Conservation (phyloP, 2,329 filamentous ascomycete genomes). For the Raffaelea albimanens region DNA sequence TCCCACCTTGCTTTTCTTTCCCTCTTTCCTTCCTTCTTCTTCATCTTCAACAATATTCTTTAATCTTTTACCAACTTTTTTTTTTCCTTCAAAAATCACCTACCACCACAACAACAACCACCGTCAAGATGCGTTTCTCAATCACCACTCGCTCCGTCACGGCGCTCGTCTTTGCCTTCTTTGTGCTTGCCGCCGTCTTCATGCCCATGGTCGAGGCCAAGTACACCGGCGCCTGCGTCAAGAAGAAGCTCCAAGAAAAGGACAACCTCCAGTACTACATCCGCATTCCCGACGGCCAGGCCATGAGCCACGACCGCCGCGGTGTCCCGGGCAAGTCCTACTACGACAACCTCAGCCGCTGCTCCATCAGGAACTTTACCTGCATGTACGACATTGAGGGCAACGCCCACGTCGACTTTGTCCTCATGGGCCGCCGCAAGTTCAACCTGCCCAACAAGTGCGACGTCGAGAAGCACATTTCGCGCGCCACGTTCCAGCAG, state of each 20-base stretch:
- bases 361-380: not conserved
- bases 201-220: not conserved
- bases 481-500: not conserved
- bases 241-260: not conserved
- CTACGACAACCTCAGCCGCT: not conserved
- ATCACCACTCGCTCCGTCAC: too few relatives aligned
- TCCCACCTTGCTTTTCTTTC: too few relatives aligned
- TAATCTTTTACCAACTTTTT: too few relatives aligned
- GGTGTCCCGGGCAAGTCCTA: not conserved
- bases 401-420: conserved; percentile 6
- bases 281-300: not conserved
- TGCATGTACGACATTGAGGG: conserved; percentile 2
- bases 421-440: not conserved
- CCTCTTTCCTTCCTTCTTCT: too few relatives aligned
- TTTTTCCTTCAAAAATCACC: too few relatives aligned
- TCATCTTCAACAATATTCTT: too few relatives aligned
- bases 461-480: not conserved
- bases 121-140: too few relatives aligned
- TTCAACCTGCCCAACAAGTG: not conserved
- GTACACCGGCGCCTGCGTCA: conserved; percentile 2
- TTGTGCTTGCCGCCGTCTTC: not conserved
- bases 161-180: not conserved
- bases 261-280: not conserved
- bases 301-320: not conserved
- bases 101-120: too few relatives aligned